Evolutionary conservation across 106 monocot species (phyloP).

Genomic region (Apostasia ramifera): DNA sequence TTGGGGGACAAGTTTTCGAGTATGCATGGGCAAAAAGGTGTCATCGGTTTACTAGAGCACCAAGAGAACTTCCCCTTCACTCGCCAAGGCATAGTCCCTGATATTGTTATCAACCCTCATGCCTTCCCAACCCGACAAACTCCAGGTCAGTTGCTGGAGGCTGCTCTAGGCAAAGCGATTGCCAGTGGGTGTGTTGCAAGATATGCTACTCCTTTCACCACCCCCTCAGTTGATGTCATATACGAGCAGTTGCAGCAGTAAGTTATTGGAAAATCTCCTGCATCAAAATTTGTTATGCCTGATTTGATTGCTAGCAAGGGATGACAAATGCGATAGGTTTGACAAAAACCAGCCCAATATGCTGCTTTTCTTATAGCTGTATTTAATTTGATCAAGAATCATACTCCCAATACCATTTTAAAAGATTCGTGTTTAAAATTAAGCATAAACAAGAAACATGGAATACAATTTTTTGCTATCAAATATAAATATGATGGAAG

Average conservation of each 20-base stretch:
- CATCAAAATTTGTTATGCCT: too few species aligned
- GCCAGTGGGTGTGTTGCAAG: constrained; percentile 37
- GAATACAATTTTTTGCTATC: too few species aligned
- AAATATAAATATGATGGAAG: too few species aligned
- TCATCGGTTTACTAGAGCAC: constrained; percentile 82
- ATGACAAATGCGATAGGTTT: too few species aligned
- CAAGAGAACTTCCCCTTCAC: constrained; percentile 98
- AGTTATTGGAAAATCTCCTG: background rate
- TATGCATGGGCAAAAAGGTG: constrained; percentile 99
- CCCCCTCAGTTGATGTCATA: constrained; percentile 81
- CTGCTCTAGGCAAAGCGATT: constrained; percentile 89
- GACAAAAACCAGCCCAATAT: too few species aligned
- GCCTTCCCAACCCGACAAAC: constrained; percentile 97
- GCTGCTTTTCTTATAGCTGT: too few species aligned
- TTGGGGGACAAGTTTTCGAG: constrained; percentile 94
- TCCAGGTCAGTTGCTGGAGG: constrained; percentile 90
- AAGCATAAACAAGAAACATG: too few species aligned
- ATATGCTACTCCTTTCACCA: constrained; percentile 88
- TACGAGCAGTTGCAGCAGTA: constrained; percentile 82
- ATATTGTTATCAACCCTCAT: constrained; percentile 96
- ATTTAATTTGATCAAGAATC: too few species aligned
- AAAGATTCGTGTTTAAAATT: too few species aligned
- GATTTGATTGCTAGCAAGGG: too few species aligned
- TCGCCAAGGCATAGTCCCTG: constrained; percentile 77
- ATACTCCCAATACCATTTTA: too few species aligned